phyloP scores from a whole-genome alignment of 2,329 filamentous ascomycete species.

The Endothia cerciana region DNA sequence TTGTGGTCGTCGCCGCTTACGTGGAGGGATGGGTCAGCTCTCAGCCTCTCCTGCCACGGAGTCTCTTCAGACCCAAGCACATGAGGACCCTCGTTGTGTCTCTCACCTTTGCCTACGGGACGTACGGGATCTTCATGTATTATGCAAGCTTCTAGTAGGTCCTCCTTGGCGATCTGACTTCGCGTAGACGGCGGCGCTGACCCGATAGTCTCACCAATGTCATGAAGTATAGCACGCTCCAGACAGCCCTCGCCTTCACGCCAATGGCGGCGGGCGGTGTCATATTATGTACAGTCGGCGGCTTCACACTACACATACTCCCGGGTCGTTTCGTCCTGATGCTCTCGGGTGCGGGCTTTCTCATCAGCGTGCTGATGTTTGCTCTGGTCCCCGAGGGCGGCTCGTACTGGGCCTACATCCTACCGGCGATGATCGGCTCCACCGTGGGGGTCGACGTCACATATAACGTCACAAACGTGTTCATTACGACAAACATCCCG shows the following conservation, averaged over 20 bases:
- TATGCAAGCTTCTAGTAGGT: slow-evolving; percentile 71
- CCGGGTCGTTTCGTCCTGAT: slow-evolving; percentile 66
- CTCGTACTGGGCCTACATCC: slow-evolving; percentile 75
- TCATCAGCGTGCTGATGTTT: slow-evolving; percentile 64
- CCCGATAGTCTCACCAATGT: slow-evolving; percentile 61
- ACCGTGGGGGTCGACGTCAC: slow-evolving; percentile 77
- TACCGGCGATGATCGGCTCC: slow-evolving; percentile 69
- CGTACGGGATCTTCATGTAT: slow-evolving; percentile 69
- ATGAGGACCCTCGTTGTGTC: slow-evolving; percentile 67
- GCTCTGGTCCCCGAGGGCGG: slow-evolving; percentile 63
- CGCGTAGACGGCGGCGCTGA: slow-evolving; percentile 53
- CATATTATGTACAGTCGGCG: slow-evolving; percentile 64
- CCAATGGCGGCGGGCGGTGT: slow-evolving; percentile 72
- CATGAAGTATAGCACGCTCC: slow-evolving; percentile 61
- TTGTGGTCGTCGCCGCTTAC: slow-evolving; percentile 66
- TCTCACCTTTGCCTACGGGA: slow-evolving; percentile 70
- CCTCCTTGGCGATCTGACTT: slow-evolving; percentile 39
- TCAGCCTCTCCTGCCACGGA: slow-evolving; percentile 70
- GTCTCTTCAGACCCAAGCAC: slow-evolving; percentile 70
- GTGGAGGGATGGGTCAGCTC: slow-evolving; percentile 72
- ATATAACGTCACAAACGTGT: slow-evolving; percentile 76
- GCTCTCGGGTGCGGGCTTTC: slow-evolving; percentile 62
- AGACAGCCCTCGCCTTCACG: slow-evolving; percentile 69
- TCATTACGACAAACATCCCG: slow-evolving; percentile 74
- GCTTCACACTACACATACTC: slow-evolving; percentile 69